Evolutionary conservation across 2,329 filamentous ascomycete genomes (phyloP).

Genomic region (Cadophora sp.): DNA sequence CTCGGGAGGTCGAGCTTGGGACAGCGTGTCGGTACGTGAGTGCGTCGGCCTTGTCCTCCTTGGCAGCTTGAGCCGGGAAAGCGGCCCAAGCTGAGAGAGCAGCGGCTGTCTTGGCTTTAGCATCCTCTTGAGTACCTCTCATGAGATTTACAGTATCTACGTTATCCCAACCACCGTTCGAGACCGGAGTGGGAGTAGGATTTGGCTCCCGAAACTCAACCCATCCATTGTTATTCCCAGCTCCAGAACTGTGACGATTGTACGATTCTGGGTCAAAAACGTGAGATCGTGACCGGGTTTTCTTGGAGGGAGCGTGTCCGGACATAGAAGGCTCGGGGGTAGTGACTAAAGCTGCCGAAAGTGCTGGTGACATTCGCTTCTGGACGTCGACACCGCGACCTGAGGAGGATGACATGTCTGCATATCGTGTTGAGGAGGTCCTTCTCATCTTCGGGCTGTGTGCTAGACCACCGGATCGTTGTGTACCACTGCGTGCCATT

Average conservation of each 20-base stretch:
- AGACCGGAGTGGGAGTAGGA: not conserved
- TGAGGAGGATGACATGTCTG: not conserved
- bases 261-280: too few relatives aligned
- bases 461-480: too few relatives aligned
- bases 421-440: not conserved
- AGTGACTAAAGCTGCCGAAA: too few relatives aligned
- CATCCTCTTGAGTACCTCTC: not conserved
- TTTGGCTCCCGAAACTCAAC: not conserved
- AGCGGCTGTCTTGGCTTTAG: not conserved
- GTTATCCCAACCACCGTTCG: not conserved
- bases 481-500: too few relatives aligned
- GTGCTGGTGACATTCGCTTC: too few relatives aligned
- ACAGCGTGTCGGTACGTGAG: not conserved
- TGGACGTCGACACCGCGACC: too few relatives aligned
- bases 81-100: constrained; percentile 8
- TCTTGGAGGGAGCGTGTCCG: too few relatives aligned
- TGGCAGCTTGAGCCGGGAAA: not conserved
- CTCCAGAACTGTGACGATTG: too few relatives aligned
- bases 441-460: not conserved
- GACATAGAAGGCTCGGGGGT: too few relatives aligned
- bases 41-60: not conserved
- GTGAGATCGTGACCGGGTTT: too few relatives aligned
- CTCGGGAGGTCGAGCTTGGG: not conserved
- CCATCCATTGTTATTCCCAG: too few relatives aligned
- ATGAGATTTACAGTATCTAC: not conserved